Percentiles rank a stretch among this genome's conserved stretches.
phyloP scores from a whole-genome alignment of 495 filamentous ascomycete species.

The Daldinia vernicosa region DNA sequence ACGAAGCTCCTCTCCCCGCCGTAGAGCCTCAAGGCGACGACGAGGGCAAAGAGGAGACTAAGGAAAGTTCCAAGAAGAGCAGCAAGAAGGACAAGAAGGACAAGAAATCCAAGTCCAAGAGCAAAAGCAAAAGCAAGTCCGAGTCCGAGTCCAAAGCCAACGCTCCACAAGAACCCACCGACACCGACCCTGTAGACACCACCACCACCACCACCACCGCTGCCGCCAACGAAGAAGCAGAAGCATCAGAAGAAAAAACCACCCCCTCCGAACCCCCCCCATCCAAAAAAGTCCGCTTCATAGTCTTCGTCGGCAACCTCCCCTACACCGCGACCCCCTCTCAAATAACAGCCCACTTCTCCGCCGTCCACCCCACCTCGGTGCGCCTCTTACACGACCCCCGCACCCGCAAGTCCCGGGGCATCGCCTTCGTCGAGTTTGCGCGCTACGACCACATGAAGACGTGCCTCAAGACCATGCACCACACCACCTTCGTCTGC shows the following conservation, averaged over 20 bases:
- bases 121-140: not conserved
- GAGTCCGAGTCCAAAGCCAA: not conserved
- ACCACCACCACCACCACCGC: constrained; percentile 18
- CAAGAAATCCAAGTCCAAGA: constrained; percentile 5
- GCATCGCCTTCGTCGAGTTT: constrained; percentile 94
- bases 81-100: constrained; percentile 39
- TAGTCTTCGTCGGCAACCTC: constrained; percentile 89
- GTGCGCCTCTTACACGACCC: constrained; percentile 81
- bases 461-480: constrained; percentile 86
- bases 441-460: constrained; percentile 90
- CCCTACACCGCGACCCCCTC: constrained; percentile 80
- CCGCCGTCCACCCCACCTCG: constrained; percentile 72
- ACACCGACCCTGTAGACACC: not conserved
- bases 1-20: not conserved
- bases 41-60: constrained; percentile 22
- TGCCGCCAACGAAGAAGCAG: not conserved
- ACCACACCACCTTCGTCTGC: constrained; percentile 76
- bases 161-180: not conserved
- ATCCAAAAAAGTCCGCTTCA: constrained; percentile 71
- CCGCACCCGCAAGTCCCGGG: constrained; percentile 75
- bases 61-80: constrained; percentile 40
- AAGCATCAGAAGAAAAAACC: too few relatives aligned
- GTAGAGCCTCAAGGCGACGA: not conserved
- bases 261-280: constrained; percentile 39
- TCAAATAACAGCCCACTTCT: constrained; percentile 76